phyloP scores from a whole-genome alignment of 2,329 filamentous ascomycete species.

The Epichloe sp. region DNA sequence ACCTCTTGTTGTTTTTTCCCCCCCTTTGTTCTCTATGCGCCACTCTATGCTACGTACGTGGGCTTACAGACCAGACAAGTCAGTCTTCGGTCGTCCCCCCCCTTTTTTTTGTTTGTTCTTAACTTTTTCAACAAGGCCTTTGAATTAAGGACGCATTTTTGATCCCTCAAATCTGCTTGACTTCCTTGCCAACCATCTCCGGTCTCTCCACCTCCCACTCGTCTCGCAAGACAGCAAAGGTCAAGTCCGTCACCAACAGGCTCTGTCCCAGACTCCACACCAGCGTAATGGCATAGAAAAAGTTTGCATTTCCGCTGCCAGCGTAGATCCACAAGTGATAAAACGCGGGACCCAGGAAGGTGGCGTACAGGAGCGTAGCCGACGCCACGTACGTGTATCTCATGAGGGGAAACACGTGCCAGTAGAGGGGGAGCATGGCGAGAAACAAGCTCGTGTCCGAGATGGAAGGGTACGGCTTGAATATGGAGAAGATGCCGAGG shows the following conservation, averaged over 20 bases:
- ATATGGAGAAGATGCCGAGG: conserved; percentile 81
- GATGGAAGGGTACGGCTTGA: conserved; percentile 93
- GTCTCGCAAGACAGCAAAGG: conserved; percentile 81
- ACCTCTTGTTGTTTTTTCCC: neutral
- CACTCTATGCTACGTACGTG: neutral
- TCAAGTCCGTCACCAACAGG: conserved; percentile 71
- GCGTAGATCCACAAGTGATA: conserved; percentile 98
- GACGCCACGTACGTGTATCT: conserved; percentile 83
- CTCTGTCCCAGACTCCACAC: conserved; percentile 91
- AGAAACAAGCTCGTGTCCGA: conserved; percentile 81
- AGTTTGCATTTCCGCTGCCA: conserved; percentile 94
- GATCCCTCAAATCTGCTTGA: conserved; percentile 60
- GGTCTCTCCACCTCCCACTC: conserved; percentile 90
- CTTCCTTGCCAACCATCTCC: conserved; percentile 78
- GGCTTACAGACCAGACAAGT: neutral
- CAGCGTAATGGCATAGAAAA: conserved; percentile 98
- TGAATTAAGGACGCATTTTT: neutral
- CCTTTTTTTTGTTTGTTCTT: neutral
- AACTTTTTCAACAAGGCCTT: neutral
- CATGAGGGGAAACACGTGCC: conserved; percentile 89
- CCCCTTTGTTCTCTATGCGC: neutral
- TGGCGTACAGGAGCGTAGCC: conserved; percentile 73
- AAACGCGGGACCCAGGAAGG: conserved; percentile 83
- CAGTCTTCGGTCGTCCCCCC: too few relatives aligned
- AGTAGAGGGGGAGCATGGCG: conserved; percentile 68